These are phyloP conservation scores for Tympanopsis confertula DNA, from an alignment of 2,329 filamentous ascomycete genomes.

Conservation along the genomic window DNA sequence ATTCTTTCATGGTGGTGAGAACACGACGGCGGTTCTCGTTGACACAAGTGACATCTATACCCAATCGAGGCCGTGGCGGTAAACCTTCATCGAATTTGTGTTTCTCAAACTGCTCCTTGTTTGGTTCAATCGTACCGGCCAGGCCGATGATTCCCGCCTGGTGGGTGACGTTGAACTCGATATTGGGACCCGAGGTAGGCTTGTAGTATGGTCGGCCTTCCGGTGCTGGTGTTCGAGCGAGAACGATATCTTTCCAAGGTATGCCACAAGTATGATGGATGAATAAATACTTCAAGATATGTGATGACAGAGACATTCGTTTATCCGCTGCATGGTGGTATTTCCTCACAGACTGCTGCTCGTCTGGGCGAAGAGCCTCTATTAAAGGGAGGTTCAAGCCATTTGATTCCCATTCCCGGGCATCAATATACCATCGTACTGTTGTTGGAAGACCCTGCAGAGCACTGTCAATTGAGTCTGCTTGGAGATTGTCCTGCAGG, in stretches of 20 bases:
- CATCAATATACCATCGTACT: slow-evolving; percentile 29
- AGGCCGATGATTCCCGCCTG: slow-evolving; percentile 51
- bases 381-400: slow-evolving; percentile 21
- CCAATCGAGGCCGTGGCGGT: not conserved
- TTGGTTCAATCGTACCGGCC: slow-evolving; percentile 27
- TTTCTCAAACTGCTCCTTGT: too few species aligned
- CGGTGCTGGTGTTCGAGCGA: slow-evolving; percentile 35
- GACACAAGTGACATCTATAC: not conserved
- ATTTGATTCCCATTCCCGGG: slow-evolving; percentile 16
- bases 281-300: slow-evolving; percentile 48
- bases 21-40: not conserved
- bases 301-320: slow-evolving; percentile 48
- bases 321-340: slow-evolving; percentile 43
- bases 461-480: too few species aligned
- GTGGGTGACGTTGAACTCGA: slow-evolving; percentile 57
- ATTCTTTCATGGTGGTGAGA: slow-evolving; percentile 24
- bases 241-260: slow-evolving; percentile 41
- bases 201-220: slow-evolving; percentile 39
- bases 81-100: not conserved
- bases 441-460: too few species aligned
- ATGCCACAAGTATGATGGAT: slow-evolving; percentile 39
- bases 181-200: slow-evolving; percentile 17
- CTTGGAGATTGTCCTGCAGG: too few species aligned
- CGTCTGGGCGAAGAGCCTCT: slow-evolving; percentile 24
- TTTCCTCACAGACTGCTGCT: slow-evolving; percentile 33